Percentiles rank a stretch among this genome's conserved stretches.
phyloP scores from a whole-genome alignment of 2,329 filamentous ascomycete genomes.

The Aureobasidium zeae region DNA sequence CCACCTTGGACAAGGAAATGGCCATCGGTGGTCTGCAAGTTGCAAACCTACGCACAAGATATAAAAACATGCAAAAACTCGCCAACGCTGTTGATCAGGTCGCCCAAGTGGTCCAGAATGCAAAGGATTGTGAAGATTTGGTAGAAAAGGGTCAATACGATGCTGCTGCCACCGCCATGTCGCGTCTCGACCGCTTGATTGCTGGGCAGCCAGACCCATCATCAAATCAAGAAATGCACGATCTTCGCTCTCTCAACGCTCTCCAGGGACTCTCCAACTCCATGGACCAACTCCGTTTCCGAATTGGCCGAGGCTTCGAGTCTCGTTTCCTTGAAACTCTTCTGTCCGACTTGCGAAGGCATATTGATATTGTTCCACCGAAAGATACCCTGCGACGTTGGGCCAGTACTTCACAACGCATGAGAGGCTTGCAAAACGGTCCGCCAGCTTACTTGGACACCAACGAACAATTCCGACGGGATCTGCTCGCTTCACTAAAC shows the following conservation, averaged over 20 bases:
- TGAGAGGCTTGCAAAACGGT: slow-evolving; percentile 56
- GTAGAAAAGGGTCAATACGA: slow-evolving; percentile 81
- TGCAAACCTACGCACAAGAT: slow-evolving; percentile 68
- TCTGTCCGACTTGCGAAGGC: slow-evolving; percentile 68
- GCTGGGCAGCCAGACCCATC: slow-evolving; percentile 53
- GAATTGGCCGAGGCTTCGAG: slow-evolving; percentile 83
- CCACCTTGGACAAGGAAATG: slow-evolving; percentile 75
- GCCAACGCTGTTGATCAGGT: slow-evolving; percentile 77
- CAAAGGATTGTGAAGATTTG: slow-evolving; percentile 66
- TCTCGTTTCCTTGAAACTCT: slow-evolving; percentile 67
- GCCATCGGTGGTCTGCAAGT: slow-evolving; percentile 77
- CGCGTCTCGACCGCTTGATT: slow-evolving; percentile 69
- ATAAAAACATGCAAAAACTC: slow-evolving; percentile 76
- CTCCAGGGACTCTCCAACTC: slow-evolving; percentile 72
- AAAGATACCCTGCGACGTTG: slow-evolving; percentile 74
- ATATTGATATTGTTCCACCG: slow-evolving; percentile 62
- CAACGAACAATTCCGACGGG: slow-evolving; percentile 59
- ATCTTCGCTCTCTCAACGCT: slow-evolving; percentile 68
- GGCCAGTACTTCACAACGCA: slow-evolving; percentile 66
- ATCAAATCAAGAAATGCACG: slow-evolving; percentile 40
- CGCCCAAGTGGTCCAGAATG: slow-evolving; percentile 63
- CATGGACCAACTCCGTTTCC: slow-evolving; percentile 62
- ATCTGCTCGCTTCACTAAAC: slow-evolving; percentile 60
- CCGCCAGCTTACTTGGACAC: slow-evolving; percentile 72
- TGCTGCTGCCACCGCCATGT: slow-evolving; percentile 66